Evolutionary conservation across 768 basidiomycete species (phyloP).

Genomic region (Krasilnikovozyma curviuscula): DNA sequence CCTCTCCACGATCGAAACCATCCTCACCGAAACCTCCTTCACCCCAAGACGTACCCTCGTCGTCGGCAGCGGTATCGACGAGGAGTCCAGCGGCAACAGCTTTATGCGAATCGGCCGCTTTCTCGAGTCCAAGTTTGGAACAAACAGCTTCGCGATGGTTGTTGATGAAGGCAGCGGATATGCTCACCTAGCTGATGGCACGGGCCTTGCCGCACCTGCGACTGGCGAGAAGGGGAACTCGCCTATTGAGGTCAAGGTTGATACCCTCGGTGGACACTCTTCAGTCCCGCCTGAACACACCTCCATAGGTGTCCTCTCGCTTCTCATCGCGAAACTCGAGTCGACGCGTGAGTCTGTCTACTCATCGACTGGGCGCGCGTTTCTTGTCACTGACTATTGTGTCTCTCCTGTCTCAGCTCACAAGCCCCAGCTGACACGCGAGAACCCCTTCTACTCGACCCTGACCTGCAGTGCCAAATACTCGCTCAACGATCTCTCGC

Average conservation of each 20-base stretch:
- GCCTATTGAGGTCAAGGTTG: conserved; percentile 17
- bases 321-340: conserved; percentile 22
- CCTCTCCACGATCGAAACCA: conserved; percentile 20
- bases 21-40: conserved; percentile 17
- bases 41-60: conserved; percentile 19
- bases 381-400: too few relatives aligned
- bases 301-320: conserved; percentile 22
- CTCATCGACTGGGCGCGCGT: too few relatives aligned
- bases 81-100: conserved; percentile 19
- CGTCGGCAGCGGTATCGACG: conserved; percentile 21
- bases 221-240: conserved; percentile 22
- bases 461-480: conserved; percentile 50
- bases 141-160: conserved; percentile 20
- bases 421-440: conserved; percentile 31
- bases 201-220: conserved; percentile 18
- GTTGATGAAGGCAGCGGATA: conserved; percentile 25
- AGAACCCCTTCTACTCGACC: conserved; percentile 40
- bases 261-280: conserved; percentile 20
- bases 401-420: too few relatives aligned
- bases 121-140: conserved; percentile 21
- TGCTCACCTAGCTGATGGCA: too few relatives aligned
- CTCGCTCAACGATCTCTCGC: conserved; percentile 40
- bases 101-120: not conserved
- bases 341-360: conserved; percentile 17
- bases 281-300: conserved; percentile 22